Percentiles rank a stretch among this genome's conserved stretches.
Conservation (phyloP, 2,329 filamentous ascomycete species). For the Diaporthe vexans region DNA sequence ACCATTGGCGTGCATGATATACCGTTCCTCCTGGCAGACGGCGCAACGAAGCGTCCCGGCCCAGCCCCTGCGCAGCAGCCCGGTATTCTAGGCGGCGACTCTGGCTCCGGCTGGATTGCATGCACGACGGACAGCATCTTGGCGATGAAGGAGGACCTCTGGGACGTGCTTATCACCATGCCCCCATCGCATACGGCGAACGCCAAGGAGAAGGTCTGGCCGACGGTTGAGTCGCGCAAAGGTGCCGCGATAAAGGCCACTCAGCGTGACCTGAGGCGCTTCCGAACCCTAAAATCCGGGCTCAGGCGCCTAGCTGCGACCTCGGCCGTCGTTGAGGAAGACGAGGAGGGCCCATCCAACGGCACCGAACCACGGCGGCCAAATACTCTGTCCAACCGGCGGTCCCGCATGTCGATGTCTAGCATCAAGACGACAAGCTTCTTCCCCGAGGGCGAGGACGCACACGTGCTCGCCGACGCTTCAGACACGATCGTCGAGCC, state of each 20-base stretch:
- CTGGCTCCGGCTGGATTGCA: constrained; percentile 84
- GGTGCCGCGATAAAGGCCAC: constrained; percentile 83
- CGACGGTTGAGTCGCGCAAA: constrained; percentile 77
- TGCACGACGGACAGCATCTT: constrained; percentile 97
- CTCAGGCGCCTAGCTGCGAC: constrained; percentile 62
- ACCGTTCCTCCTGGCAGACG: constrained; percentile 77
- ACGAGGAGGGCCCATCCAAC: constrained; percentile 21
- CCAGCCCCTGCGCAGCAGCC: constrained; percentile 36
- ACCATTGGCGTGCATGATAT: constrained; percentile 95
- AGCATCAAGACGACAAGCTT: constrained; percentile 35
- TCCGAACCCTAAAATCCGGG: constrained; percentile 75
- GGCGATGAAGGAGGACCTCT: constrained; percentile 86
- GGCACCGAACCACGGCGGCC: constrained; percentile 38
- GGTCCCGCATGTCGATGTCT: constrained; percentile 38
- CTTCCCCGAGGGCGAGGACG: constrained; percentile 51
- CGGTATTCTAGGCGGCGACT: constrained; percentile 57
- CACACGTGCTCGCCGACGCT: constrained; percentile 58
- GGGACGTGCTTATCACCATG: constrained; percentile 90
- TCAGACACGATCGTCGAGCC: constrained; percentile 73
- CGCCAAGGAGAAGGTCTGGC: constrained; percentile 77
- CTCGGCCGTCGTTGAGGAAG: constrained; percentile 41
- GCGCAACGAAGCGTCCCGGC: constrained; percentile 57
- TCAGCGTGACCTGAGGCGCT: constrained; percentile 89
- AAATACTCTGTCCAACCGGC: constrained; percentile 21
- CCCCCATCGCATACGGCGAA: constrained; percentile 73